phyloP scores from a whole-genome alignment of 345 rosid genomes.

The Stellera chamaejasme region DNA sequence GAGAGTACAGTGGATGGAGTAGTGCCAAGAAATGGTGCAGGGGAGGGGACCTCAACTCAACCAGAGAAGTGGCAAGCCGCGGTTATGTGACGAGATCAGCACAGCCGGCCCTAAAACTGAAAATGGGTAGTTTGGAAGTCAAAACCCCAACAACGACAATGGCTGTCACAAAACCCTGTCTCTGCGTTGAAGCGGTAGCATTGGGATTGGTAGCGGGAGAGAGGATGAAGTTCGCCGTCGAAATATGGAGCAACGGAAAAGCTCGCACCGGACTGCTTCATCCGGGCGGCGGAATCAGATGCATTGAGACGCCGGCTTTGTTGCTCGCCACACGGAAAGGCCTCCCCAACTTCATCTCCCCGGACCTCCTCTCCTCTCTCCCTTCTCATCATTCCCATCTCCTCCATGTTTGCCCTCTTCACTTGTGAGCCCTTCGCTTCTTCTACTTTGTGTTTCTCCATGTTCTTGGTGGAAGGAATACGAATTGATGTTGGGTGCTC shows the following conservation, averaged over 20 bases:
- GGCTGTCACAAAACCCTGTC: too few species aligned
- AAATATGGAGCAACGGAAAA: constrained; percentile 39
- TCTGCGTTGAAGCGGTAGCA: too few species aligned
- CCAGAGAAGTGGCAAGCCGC: too few species aligned
- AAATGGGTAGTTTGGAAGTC: too few species aligned
- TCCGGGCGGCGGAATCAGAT: constrained; percentile 11
- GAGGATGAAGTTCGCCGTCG: constrained; percentile 46
- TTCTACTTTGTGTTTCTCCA: background rate
- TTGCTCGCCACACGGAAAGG: constrained; percentile 69
- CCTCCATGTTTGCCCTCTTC: constrained; percentile 65
- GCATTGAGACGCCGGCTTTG: constrained; percentile 55
- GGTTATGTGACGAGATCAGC: too few species aligned
- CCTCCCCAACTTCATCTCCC: constrained; percentile 53
- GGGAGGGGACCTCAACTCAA: too few species aligned
- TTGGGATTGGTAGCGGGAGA: too few species aligned
- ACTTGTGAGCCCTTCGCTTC: constrained; percentile 43
- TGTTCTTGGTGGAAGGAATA: background rate
- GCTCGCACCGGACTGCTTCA: constrained; percentile 48
- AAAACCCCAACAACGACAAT: too few species aligned
- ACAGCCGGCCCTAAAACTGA: too few species aligned
- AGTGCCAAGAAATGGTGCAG: too few species aligned
- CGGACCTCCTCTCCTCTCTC: constrained; percentile 63
- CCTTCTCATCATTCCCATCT: constrained; percentile 53
- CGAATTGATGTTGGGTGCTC: background rate
- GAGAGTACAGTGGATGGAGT: too few species aligned